These are phyloP conservation scores for Lasiodiplodia theobromae DNA, from an alignment of 2,329 filamentous ascomycete species.

Conservation along the genomic window DNA sequence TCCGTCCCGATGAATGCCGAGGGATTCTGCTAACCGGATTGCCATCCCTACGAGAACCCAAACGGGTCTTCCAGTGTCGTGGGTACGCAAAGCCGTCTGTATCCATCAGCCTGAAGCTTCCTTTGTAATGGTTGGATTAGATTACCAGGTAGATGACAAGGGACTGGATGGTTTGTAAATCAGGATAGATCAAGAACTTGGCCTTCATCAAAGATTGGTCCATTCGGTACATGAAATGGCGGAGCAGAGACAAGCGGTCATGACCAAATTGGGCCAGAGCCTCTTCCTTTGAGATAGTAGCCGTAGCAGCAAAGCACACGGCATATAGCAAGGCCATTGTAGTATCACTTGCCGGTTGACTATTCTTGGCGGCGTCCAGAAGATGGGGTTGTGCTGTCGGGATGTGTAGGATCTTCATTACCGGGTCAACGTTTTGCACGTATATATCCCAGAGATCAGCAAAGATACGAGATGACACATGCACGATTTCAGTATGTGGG, in stretches of 20 bases:
- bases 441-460: not conserved
- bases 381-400: not conserved
- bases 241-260: not conserved
- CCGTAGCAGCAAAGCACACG: conserved; percentile 3
- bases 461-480: not conserved
- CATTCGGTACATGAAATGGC: conserved; percentile 16
- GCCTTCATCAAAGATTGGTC: conserved; percentile 1
- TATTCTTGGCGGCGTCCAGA: not conserved
- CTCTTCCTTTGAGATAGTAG: not conserved
- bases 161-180: not conserved
- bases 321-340: not conserved
- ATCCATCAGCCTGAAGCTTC: not conserved
- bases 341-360: not conserved
- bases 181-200: not conserved
- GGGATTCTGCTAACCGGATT: conserved; percentile 5
- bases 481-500: not conserved
- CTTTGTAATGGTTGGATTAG: too few species aligned
- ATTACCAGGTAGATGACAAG: conserved; percentile 20
- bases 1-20: conserved; percentile 16
- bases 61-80: conserved; percentile 5
- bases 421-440: not conserved
- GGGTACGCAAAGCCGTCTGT: conserved; percentile 9
- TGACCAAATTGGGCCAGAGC: not conserved
- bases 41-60: conserved; percentile 11
- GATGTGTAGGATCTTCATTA: conserved; percentile 4